These are phyloP conservation scores for Lipomyces chichibuensis DNA, from an alignment of 805 yeast species.

Conservation along the genomic window DNA sequence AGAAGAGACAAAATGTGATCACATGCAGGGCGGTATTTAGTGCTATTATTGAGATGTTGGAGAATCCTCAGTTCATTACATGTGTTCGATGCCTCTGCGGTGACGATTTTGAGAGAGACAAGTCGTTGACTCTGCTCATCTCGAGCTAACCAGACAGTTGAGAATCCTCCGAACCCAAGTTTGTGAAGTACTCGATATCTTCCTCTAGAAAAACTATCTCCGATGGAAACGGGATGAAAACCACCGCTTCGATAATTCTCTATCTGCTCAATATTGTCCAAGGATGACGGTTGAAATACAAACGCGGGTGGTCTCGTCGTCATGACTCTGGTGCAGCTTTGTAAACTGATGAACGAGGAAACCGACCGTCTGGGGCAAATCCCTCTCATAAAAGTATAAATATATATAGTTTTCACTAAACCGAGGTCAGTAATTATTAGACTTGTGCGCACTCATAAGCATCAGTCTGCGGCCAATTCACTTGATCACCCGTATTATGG, in stretches of 20 bases:
- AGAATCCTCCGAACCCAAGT: constrained; percentile 6
- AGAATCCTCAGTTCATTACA: background rate
- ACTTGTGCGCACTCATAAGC: no score
- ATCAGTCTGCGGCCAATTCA: no score
- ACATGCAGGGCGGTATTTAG: background rate
- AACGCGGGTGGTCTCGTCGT: background rate
- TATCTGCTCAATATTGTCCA: constrained; percentile 3
- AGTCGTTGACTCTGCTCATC: background rate
- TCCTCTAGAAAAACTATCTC: background rate
- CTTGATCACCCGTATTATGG: no score
- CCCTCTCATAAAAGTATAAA: background rate
- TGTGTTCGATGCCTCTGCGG: background rate
- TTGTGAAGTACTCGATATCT: constrained; percentile 8
- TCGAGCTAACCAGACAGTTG: constrained; percentile 7
- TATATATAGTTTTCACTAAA: no score
- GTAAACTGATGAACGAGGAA: background rate
- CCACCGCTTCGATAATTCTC: background rate
- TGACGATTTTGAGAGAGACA: background rate
- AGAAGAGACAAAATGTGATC: background rate
- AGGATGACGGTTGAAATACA: background rate
- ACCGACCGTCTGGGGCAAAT: background rate
- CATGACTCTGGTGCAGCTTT: background rate
- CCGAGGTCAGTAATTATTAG: no score
- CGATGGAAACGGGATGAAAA: background rate
- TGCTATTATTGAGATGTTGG: background rate